phyloP scores from a whole-genome alignment of 257 asterid species.

The Paraleonurus japonicus region DNA sequence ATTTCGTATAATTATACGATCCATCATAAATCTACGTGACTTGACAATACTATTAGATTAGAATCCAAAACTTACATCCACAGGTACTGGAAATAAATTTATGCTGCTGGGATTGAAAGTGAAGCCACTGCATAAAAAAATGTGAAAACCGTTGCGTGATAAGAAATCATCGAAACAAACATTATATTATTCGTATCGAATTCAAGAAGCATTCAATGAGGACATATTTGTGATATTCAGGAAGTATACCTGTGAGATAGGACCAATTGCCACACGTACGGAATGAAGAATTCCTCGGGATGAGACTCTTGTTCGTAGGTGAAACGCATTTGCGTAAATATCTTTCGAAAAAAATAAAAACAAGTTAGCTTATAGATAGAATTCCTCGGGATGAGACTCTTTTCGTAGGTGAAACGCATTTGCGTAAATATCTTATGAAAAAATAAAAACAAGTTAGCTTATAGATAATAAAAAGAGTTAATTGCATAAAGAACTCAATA shows the following conservation, averaged over 20 bases:
- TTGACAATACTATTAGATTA: not conserved
- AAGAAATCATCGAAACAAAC: not conserved
- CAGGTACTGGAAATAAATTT: slow-evolving; percentile 66
- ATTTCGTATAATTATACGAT: not conserved
- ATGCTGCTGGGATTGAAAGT: slow-evolving; percentile 64
- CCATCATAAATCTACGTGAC: not conserved
- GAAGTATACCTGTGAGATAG: slow-evolving; percentile 63
- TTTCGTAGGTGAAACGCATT: slow-evolving; percentile 88
- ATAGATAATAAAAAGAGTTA: too few relatives aligned
- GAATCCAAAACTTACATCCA: slow-evolving; percentile 51
- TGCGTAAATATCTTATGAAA: slow-evolving; percentile 70
- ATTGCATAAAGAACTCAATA: too few relatives aligned
- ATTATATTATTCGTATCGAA: slow-evolving; percentile 11
- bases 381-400: slow-evolving; percentile 98
- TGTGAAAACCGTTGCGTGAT: not conserved
- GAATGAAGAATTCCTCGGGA: slow-evolving; percentile 96
- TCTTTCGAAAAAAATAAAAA: slow-evolving; percentile 40
- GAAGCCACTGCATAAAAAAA: slow-evolving; percentile 57
- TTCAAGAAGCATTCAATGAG: not conserved
- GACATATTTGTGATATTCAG: not conserved
- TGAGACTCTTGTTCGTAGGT: slow-evolving; percentile 98
- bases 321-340: slow-evolving; percentile 82
- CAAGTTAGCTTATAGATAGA: slow-evolving; percentile 30
- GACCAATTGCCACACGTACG: slow-evolving; percentile 92
- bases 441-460: not conserved